These are phyloP conservation scores for Schwanniomyces vanrijiae DNA, from an alignment of 805 yeast genomes.

Conservation along the genomic window DNA sequence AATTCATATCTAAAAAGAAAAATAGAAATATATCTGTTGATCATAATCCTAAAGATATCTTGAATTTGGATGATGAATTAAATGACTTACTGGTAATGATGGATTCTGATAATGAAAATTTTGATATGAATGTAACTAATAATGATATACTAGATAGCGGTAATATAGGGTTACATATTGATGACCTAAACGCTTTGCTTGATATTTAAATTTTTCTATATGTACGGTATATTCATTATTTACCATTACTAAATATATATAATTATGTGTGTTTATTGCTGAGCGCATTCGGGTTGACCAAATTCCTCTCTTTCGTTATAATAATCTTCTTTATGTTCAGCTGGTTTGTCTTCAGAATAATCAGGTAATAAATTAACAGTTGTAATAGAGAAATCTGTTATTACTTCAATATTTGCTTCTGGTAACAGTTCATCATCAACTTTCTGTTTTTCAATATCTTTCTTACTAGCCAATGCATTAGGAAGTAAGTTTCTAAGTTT, in stretches of 20 bases:
- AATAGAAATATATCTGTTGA: conserved; percentile 12
- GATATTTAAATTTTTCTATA: conserved; percentile 23
- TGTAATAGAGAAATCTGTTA: conserved; percentile 33
- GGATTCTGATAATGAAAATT: neutral
- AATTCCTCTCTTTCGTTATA: conserved; percentile 13
- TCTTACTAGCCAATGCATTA: conserved; percentile 23
- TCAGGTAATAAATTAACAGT: conserved; percentile 27
- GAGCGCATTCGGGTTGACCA: conserved; percentile 25
- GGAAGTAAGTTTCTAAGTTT: conserved; percentile 60
- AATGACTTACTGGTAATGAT: neutral
- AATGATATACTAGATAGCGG: neutral
- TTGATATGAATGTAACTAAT: neutral
- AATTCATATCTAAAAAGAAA: conserved; percentile 7
- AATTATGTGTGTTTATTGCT: conserved; percentile 32
- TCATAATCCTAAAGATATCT: conserved; percentile 6
- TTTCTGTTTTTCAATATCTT: conserved; percentile 20
- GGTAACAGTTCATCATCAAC: conserved; percentile 27
- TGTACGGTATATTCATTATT: neutral
- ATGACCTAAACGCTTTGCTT: conserved; percentile 36
- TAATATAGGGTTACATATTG: conserved; percentile 29
- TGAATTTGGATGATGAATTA: conserved; percentile 7
- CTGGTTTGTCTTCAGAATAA: conserved; percentile 20
- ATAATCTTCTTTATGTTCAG: conserved; percentile 10
- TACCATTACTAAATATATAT: neutral
- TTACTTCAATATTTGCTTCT: conserved; percentile 38